A percentile compares a stretch with the other conserved stretches of the same genome.
Evolutionary conservation across 1,284 basidiomycete species (phyloP).

Genomic region (Ustilago trichophora): DNA sequence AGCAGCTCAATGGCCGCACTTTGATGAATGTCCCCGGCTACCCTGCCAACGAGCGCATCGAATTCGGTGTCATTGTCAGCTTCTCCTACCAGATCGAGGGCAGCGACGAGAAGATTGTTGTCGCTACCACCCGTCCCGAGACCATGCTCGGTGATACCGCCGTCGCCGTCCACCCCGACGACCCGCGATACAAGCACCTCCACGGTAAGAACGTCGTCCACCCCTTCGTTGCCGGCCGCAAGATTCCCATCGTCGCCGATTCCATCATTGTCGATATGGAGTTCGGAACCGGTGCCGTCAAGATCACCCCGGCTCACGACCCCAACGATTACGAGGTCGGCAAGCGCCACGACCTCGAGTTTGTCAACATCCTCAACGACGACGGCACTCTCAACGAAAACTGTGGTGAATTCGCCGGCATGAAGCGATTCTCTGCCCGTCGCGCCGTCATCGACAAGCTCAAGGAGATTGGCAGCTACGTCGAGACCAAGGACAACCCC

Average conservation of each 20-base stretch:
- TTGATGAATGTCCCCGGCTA: constrained; percentile 92
- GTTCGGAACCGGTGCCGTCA: constrained; percentile 98
- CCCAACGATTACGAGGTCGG: constrained; percentile 97
- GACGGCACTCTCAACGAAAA: constrained; percentile 95
- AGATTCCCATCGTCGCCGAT: constrained; percentile 89
- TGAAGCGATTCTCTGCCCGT: constrained; percentile 91
- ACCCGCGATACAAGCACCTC: constrained; percentile 91
- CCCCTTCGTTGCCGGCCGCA: constrained; percentile 83
- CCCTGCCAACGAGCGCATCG: constrained; percentile 90
- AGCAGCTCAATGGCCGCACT: constrained; percentile 87
- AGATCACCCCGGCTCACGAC: constrained; percentile 99
- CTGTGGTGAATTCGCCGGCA: constrained; percentile 79
- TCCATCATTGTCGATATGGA: constrained; percentile 88
- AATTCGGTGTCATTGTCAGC: constrained; percentile 95
- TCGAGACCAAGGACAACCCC: constrained; percentile 83
- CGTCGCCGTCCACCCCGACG: constrained; percentile 94
- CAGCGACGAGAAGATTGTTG: constrained; percentile 86
- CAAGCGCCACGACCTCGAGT: constrained; percentile 84
- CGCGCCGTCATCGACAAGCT: constrained; percentile 84
- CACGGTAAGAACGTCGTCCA: constrained; percentile 92
- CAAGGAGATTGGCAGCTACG: constrained; percentile 84
- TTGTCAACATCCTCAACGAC: constrained; percentile 96
- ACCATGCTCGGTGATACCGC: constrained; percentile 99
- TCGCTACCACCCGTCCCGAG: constrained; percentile 97
- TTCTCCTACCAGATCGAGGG: constrained; percentile 92